These are phyloP conservation scores for Celoporthe dispersa DNA, from an alignment of 2,329 filamentous ascomycete genomes.

Conservation along the genomic window DNA sequence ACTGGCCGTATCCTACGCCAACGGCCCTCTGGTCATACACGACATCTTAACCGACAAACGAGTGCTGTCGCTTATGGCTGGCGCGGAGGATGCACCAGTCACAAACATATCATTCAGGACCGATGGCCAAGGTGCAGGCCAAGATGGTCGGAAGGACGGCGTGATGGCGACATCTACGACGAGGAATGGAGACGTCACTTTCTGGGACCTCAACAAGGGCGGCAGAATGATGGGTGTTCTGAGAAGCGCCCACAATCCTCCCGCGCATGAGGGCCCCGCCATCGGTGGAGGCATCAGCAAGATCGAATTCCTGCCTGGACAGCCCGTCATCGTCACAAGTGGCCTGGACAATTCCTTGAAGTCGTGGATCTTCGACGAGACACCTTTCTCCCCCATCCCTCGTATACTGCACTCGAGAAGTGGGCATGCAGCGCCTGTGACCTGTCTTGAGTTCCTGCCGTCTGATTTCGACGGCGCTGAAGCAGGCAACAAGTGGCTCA, in stretches of 20 bases:
- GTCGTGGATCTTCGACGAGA: constrained; percentile 95
- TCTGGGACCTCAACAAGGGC: constrained; percentile 94
- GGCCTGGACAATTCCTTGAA: constrained; percentile 93
- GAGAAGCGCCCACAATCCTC: constrained; percentile 84
- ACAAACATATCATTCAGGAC: constrained; percentile 88
- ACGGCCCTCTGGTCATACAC: constrained; percentile 77
- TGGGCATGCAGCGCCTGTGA: constrained; percentile 87
- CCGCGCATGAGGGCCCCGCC: constrained; percentile 56
- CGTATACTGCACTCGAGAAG: constrained; percentile 83
- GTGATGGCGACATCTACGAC: constrained; percentile 91
- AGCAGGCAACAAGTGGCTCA: constrained; percentile 87
- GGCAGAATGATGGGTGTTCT: constrained; percentile 86
- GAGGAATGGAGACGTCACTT: constrained; percentile 83
- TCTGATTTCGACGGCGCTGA: constrained; percentile 89
- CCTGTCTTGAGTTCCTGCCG: constrained; percentile 81
- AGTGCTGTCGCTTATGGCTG: constrained; percentile 70
- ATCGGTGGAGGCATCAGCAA: constrained; percentile 81
- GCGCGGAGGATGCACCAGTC: constrained; percentile 67
- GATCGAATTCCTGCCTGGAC: constrained; percentile 85
- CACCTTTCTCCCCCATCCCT: constrained; percentile 84
- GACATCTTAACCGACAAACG: constrained; percentile 80
- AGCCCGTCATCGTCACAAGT: constrained; percentile 87
- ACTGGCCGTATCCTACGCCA: constrained; percentile 84
- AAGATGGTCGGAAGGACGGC: constrained; percentile 82
- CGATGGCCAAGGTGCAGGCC: constrained; percentile 84